phyloP scores from a whole-genome alignment of 2,329 filamentous ascomycete genomes.

The Cordyceps militaris region DNA sequence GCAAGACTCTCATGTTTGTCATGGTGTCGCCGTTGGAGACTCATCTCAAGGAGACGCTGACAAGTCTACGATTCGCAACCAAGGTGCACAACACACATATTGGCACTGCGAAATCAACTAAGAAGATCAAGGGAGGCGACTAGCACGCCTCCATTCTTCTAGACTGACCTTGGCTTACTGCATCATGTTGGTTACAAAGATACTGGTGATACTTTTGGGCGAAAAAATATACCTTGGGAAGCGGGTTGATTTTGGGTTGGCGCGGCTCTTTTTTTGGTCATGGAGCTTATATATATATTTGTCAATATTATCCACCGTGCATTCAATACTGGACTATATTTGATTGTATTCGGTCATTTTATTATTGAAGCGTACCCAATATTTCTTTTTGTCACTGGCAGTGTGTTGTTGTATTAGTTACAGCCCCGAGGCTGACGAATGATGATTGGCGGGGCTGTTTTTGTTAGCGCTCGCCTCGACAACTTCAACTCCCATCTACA shows the following conservation, averaged over 20 bases:
- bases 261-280: too few species aligned
- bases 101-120: slow-evolving; percentile 73
- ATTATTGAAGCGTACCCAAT: too few species aligned
- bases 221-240: slow-evolving; percentile 12
- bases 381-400: too few species aligned
- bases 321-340: too few species aligned
- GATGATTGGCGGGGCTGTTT: not conserved
- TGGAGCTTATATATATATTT: too few species aligned
- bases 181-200: not conserved
- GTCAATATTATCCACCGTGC: too few species aligned
- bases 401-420: too few species aligned
- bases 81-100: slow-evolving; percentile 94
- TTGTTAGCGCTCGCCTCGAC: not conserved
- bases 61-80: slow-evolving; percentile 90
- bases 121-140: slow-evolving; percentile 44
- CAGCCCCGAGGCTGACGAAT: not conserved
- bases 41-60: slow-evolving; percentile 87
- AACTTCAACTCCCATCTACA: not conserved
- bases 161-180: not conserved
- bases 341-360: too few species aligned
- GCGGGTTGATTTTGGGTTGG: slow-evolving; percentile 1
- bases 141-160: slow-evolving; percentile 12
- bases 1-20: slow-evolving; percentile 98
- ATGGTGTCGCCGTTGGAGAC: slow-evolving; percentile 92
- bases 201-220: not conserved